Evolutionary conservation across 176 grass and related monocot genomes (phyloP).

Genomic region (Oryza meyeriana): DNA sequence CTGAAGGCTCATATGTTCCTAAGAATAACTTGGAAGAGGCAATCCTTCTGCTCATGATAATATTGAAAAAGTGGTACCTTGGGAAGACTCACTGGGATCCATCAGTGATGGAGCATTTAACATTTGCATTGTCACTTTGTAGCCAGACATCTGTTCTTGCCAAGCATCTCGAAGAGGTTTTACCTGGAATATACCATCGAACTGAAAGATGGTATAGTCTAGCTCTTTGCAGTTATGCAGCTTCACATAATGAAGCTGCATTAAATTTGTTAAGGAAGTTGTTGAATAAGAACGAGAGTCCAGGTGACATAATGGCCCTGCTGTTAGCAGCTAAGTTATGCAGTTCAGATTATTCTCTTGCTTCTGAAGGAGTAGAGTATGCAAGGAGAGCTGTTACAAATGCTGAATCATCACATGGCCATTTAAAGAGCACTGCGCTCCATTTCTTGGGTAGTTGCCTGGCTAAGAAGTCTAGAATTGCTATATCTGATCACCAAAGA

Average conservation of each 20-base stretch:
- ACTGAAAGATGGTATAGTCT: conserved; percentile 82
- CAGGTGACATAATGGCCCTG: conserved; percentile 65
- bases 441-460: conserved; percentile 73
- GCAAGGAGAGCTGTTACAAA: conserved; percentile 64
- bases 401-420: conserved; percentile 47
- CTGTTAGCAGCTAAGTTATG: conserved; percentile 92
- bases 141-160: conserved; percentile 79
- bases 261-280: conserved; percentile 80
- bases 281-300: conserved; percentile 79
- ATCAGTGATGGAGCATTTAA: conserved; percentile 80
- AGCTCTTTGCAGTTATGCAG: conserved; percentile 72
- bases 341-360: conserved; percentile 51
- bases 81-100: conserved; percentile 89
- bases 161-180: conserved; percentile 72
- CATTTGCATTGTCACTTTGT: conserved; percentile 86
- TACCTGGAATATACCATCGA: conserved; percentile 84
- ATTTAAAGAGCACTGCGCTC: conserved; percentile 74
- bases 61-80: conserved; percentile 80
- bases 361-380: conserved; percentile 82
- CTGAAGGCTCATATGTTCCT: conserved; percentile 85
- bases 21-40: conserved; percentile 97
- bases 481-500: conserved; percentile 82
- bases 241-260: conserved; percentile 60
- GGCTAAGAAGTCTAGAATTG: conserved; percentile 66
- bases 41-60: conserved; percentile 85